Conservation (phyloP, 495 filamentous ascomycete species). For the Neurospora sp. region DNA sequence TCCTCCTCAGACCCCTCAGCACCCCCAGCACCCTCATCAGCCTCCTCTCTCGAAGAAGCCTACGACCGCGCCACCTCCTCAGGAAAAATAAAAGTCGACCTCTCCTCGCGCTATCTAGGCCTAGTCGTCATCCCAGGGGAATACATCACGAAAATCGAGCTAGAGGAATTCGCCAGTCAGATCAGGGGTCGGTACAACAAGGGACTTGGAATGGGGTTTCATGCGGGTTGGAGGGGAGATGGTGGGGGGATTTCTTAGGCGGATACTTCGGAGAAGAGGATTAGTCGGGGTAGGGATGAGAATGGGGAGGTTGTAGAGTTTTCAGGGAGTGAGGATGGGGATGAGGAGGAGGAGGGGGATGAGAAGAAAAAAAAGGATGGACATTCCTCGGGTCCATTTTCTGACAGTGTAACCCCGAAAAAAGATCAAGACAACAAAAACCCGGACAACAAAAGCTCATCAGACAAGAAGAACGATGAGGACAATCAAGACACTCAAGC, state of each 20-base stretch:
- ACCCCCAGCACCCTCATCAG: neutral
- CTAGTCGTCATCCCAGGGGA: slow-evolving; percentile 84
- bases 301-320: neutral
- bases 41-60: slow-evolving; percentile 35
- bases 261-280: neutral
- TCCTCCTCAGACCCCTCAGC: neutral
- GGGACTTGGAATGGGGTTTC: neutral
- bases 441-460: neutral
- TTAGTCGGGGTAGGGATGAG: neutral
- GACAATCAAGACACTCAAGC: neutral
- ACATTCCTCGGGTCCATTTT: accelerated
- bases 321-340: neutral
- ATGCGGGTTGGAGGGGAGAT: neutral
- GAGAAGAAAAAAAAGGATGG: no score
- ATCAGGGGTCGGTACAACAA: slow-evolving; percentile 2
- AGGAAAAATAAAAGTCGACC: slow-evolving; percentile 47
- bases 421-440: neutral
- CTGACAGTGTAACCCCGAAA: no score
- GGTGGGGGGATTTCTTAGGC: neutral
- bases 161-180: slow-evolving; percentile 59
- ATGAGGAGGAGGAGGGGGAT: neutral
- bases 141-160: slow-evolving; percentile 77
- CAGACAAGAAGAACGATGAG: neutral
- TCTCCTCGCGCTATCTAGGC: slow-evolving; percentile 79
- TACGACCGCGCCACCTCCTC: neutral